phyloP scores from a whole-genome alignment of 139 green algal genomes.

The Picochlorum sp. region DNA sequence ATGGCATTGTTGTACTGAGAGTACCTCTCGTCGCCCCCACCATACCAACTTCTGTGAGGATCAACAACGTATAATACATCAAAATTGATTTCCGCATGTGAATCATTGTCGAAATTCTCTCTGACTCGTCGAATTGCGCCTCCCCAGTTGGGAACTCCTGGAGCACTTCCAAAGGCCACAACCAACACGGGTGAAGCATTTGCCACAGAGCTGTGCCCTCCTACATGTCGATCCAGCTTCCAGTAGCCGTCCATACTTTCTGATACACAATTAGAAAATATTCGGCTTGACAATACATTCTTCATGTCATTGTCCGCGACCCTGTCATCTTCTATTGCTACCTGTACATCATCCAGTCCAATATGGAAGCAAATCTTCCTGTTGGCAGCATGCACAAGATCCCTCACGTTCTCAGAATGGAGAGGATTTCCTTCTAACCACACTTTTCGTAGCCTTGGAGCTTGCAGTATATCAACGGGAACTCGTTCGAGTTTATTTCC shows the following conservation, averaged over 20 bases:
- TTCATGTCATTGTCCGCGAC: neutral
- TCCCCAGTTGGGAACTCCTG: slow-evolving; percentile 91
- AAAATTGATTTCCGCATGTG: slow-evolving; percentile 35
- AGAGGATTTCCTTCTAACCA: slow-evolving; percentile 80
- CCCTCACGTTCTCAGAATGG: slow-evolving; percentile 6
- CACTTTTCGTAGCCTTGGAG: slow-evolving; percentile 19
- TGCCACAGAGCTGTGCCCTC: slow-evolving; percentile 1
- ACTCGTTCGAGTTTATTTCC: slow-evolving; percentile 33
- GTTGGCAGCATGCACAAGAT: slow-evolving; percentile 20
- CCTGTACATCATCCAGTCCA: slow-evolving; percentile 39
- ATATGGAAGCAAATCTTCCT: slow-evolving; percentile 22
- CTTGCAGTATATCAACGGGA: slow-evolving; percentile 14
- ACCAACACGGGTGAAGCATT: slow-evolving; percentile 47
- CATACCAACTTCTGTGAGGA: slow-evolving; percentile 59
- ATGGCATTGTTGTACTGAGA: slow-evolving; percentile 38
- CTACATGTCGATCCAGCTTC: slow-evolving; percentile 53
- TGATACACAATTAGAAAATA: neutral
- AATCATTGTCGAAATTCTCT: slow-evolving; percentile 2
- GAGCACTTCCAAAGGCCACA: slow-evolving; percentile 86
- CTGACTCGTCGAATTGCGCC: slow-evolving; percentile 58
- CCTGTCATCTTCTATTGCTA: neutral
- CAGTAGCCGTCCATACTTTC: slow-evolving; percentile 57
- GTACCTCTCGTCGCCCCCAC: slow-evolving; percentile 32
- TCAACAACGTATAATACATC: slow-evolving; percentile 84
- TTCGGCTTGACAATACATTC: neutral